phyloP scores from a whole-genome alignment of 1,139 yeast species.

The Yamadazyma aaseri region DNA sequence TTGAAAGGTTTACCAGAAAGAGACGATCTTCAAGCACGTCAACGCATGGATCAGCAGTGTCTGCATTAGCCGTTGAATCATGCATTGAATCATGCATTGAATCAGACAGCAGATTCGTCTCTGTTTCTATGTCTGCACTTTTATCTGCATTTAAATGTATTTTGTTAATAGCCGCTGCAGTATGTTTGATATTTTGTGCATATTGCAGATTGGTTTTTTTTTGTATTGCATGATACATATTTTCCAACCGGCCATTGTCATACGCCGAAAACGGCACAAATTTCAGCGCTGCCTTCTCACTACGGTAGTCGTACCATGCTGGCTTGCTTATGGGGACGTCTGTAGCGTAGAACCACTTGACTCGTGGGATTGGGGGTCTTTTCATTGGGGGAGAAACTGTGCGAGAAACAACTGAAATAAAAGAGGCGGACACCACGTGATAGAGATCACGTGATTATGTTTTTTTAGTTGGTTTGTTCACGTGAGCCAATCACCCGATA shows the following conservation, averaged over 20 bases:
- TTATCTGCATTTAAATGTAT: too few species aligned
- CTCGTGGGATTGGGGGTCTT: slow-evolving; percentile 4
- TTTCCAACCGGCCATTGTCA: slow-evolving; percentile 66
- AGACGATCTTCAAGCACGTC: slow-evolving; percentile 81
- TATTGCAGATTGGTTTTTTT: neutral
- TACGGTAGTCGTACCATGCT: slow-evolving; percentile 48
- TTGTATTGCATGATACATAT: slow-evolving; percentile 28
- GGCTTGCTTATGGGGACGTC: slow-evolving; percentile 76
- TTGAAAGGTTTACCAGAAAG: slow-evolving; percentile 64
- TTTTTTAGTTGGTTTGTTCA: too few species aligned
- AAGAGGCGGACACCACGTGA: too few species aligned
- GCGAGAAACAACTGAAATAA: too few species aligned
- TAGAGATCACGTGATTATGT: neutral
- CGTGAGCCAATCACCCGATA: slow-evolving; percentile 47
- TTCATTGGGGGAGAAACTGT: too few species aligned
- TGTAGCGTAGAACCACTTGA: slow-evolving; percentile 79
- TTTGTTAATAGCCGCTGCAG: neutral
- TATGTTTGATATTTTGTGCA: slow-evolving; percentile 7
- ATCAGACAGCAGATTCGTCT: too few species aligned
- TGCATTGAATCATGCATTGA: too few species aligned
- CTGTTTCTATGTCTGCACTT: too few species aligned
- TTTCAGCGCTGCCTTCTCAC: slow-evolving; percentile 51
- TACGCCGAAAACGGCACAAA: slow-evolving; percentile 66
- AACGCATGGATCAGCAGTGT: slow-evolving; percentile 18
- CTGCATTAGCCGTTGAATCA: too few species aligned